Percentiles rank a stretch among this genome's conserved stretches.
Conservation (phyloP, 768 basidiomycete genomes). For the Coprinopsis sp. region DNA sequence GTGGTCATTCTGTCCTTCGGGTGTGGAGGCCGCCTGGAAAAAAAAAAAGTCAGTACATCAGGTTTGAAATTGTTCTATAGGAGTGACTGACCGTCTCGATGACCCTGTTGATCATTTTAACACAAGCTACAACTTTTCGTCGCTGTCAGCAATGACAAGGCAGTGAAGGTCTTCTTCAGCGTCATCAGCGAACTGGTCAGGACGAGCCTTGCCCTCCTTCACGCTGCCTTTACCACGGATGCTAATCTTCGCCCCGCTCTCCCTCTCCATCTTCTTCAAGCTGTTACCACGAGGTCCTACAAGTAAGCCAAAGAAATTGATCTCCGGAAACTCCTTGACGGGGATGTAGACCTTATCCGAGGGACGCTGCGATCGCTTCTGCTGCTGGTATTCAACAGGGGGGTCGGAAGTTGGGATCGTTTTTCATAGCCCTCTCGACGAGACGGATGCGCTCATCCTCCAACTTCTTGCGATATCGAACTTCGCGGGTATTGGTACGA, state of each 20-base stretch:
- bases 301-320: constrained; percentile 98
- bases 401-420: constrained; percentile 96
- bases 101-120: constrained; percentile 93
- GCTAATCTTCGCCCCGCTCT: constrained; percentile 96
- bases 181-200: constrained; percentile 92
- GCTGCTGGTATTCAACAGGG: constrained; percentile 95
- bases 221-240: constrained; percentile 98
- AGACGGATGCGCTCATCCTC: constrained; percentile 90
- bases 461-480: constrained; percentile 94
- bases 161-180: constrained; percentile 99
- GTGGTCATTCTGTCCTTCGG: constrained; percentile 99
- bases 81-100: constrained; percentile 96
- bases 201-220: constrained; percentile 96
- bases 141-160: constrained; percentile 87
- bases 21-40: constrained; percentile 90
- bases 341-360: constrained; percentile 99
- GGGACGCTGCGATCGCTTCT: constrained; percentile 89
- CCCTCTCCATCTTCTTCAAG: constrained; percentile 98
- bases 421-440: constrained; percentile 95
- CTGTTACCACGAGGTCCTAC: constrained; percentile 99
- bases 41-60: constrained; percentile 1
- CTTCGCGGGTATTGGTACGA: constrained; percentile 96
- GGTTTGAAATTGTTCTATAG: not conserved
- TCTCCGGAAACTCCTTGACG: constrained; percentile 99
- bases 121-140: constrained; percentile 91